Evolutionary conservation across 1,284 basidiomycete species (phyloP), one percentile per base, ranked within the genome.

Genomic region (Tylopilus orsonianus): DNA sequence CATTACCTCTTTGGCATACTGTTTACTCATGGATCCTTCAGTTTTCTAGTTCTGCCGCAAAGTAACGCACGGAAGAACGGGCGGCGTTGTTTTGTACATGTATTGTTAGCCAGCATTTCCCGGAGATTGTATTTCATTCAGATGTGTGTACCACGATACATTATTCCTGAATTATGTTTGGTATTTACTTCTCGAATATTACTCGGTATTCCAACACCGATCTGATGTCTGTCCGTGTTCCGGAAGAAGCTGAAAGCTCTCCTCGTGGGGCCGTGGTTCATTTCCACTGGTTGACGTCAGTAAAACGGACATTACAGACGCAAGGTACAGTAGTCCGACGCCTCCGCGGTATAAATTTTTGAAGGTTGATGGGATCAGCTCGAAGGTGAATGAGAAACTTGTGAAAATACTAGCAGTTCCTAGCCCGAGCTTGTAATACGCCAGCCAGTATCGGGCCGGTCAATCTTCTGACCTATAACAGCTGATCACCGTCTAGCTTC

Each of bases 21-120:
- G 19, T n/a, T 29, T 33, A 13, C 54, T 49, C 23, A 65, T 22
- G 2, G 18, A 24, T 14, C 0, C 37, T 18, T 35, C 29, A 85
- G 75, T 85, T 81, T 71, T 85, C 82, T 53, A 85, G 83, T 61
- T 78, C 82, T 33, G 78, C 79, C 38, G 71, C 79, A 47, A 85
- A 85, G 72, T 78, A 70, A 63, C 44, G 16, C 50, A 34, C 30
- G 23, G 41, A 37, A 39, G 29, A 26, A 19, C 10, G 10, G 13
- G 16, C 23, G 8, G 16, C 22, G 3, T 32, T 41, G 29, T 23
- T 41, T 48, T 50, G 45, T 44, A 44, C 33, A 26, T 70, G 64
- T 68, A 67, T 60, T 49, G 50, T 59, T 63, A 58, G 50, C 38
- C 42, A 32, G 23, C 26, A 26, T 62, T 56, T 55, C 37, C 4